phyloP scores from a whole-genome alignment of 345 rosid species.

The Gynandropsis gynandra region DNA sequence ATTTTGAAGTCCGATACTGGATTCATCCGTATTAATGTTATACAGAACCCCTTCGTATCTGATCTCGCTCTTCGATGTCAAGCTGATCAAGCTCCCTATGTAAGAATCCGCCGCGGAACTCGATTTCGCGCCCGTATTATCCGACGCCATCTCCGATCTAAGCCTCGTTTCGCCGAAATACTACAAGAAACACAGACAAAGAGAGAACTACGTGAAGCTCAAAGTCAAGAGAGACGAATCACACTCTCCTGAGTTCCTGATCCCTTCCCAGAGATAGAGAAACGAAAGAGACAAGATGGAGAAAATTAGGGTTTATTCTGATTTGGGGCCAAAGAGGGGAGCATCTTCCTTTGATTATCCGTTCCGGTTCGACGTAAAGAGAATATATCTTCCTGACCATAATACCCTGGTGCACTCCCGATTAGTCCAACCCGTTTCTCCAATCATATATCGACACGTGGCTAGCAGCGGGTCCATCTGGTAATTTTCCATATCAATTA shows the following conservation, averaged over 20 bases:
- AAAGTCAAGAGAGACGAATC: slow-evolving; percentile 13
- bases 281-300: slow-evolving; percentile 2
- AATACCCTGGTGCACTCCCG: too few species aligned
- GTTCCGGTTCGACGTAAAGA: slow-evolving; percentile 16
- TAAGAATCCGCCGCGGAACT: slow-evolving; percentile 80
- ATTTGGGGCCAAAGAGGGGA: slow-evolving; percentile 23
- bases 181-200: slow-evolving; percentile 15
- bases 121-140: slow-evolving; percentile 47
- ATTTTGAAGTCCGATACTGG: slow-evolving; percentile 86
- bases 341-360: slow-evolving; percentile 18
- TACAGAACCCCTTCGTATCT: slow-evolving; percentile 90
- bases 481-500: slow-evolving; percentile 4
- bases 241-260: slow-evolving; percentile 19
- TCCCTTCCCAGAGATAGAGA: slow-evolving; percentile 13
- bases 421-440: neutral
- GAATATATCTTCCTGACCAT: slow-evolving; percentile 9
- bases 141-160: slow-evolving; percentile 52
- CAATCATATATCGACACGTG: neutral
- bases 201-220: slow-evolving; percentile 16
- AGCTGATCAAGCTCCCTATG: slow-evolving; percentile 91
- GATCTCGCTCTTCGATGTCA: slow-evolving; percentile 96
- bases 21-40: slow-evolving; percentile 90
- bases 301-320: slow-evolving; percentile 38
- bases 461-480: neutral
- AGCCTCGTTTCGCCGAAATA: slow-evolving; percentile 19